phyloP scores from a whole-genome alignment of 176 grass and related monocot genomes.

The Puya raimondii region DNA sequence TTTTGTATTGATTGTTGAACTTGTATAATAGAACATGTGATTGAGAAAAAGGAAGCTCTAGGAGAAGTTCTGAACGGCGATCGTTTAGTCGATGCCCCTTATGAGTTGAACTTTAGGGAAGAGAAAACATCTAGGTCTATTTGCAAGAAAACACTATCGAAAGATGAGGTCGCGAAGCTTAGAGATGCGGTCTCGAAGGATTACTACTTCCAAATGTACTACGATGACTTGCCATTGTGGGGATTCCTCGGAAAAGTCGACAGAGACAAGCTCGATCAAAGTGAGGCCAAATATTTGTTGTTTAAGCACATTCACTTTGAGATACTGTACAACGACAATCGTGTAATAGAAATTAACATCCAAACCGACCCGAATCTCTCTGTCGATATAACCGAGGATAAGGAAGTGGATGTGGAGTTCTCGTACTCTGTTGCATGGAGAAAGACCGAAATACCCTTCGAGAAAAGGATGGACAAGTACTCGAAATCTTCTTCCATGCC shows the following conservation, averaged over 20 bases:
- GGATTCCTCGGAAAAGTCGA: slow-evolving; percentile 89
- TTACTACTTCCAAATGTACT: slow-evolving; percentile 98
- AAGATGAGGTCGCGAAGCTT: slow-evolving; percentile 54
- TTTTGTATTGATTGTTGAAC: slow-evolving; percentile 19
- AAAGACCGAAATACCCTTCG: slow-evolving; percentile 61
- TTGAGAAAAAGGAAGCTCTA: slow-evolving; percentile 82
- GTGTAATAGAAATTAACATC: slow-evolving; percentile 76
- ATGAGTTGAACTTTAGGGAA: slow-evolving; percentile 74
- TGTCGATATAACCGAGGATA: slow-evolving; percentile 71
- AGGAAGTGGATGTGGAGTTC: slow-evolving; percentile 69
- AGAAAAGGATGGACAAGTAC: slow-evolving; percentile 93
- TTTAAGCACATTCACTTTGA: slow-evolving; percentile 98
- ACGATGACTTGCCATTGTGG: slow-evolving; percentile 91
- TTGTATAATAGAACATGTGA: slow-evolving; percentile 57
- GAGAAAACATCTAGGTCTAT: slow-evolving; percentile 46
- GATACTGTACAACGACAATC: slow-evolving; percentile 63
- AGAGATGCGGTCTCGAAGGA: slow-evolving; percentile 75
- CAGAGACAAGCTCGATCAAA: slow-evolving; percentile 41
- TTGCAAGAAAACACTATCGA: slow-evolving; percentile 59
- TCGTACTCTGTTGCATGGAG: slow-evolving; percentile 90
- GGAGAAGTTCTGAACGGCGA: slow-evolving; percentile 92
- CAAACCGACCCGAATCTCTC: slow-evolving; percentile 64
- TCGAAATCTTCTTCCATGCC: slow-evolving; percentile 82
- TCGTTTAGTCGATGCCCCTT: slow-evolving; percentile 84
- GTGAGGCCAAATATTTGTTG: slow-evolving; percentile 35